Conservation (phyloP, 768 basidiomycete genomes). For the Tricholoma matsutake region DNA sequence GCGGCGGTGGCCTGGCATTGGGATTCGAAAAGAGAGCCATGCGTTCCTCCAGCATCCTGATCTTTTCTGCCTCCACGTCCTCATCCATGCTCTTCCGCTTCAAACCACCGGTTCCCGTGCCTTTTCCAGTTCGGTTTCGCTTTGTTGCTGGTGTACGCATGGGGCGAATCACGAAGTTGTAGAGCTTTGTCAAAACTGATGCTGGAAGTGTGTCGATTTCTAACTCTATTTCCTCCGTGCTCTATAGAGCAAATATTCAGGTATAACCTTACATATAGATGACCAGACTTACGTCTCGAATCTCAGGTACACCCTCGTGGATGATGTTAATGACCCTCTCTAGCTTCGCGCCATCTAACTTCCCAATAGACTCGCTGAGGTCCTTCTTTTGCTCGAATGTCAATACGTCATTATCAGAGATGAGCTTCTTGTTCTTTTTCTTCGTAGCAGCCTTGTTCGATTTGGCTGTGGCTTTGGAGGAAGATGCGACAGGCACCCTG, state of each 20-base stretch:
- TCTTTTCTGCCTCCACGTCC: constrained; percentile 93
- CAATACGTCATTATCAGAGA: constrained; percentile 76
- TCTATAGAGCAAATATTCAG: constrained; percentile 42
- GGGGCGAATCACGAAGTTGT: constrained; percentile 91
- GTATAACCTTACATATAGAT: constrained; percentile 8
- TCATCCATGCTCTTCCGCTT: constrained; percentile 98
- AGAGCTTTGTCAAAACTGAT: constrained; percentile 85
- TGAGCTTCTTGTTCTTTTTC: constrained; percentile 65
- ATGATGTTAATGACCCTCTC: constrained; percentile 94
- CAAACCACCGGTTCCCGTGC: constrained; percentile 83
- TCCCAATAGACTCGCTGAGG: constrained; percentile 89
- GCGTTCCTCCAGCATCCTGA: constrained; percentile 84
- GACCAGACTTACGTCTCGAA: constrained; percentile 72
- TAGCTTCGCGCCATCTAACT: constrained; percentile 78
- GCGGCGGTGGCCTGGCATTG: constrained; percentile 31
- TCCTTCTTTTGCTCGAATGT: constrained; percentile 99
- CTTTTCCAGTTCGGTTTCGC: constrained; percentile 67
- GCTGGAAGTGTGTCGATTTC: constrained; percentile 93
- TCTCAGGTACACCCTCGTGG: constrained; percentile 89
- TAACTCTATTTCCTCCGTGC: constrained; percentile 96
- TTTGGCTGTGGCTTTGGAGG: constrained; percentile 59
- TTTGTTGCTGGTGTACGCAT: constrained; percentile 63
- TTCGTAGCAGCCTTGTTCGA: constrained; percentile 46
- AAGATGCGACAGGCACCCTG: constrained; percentile 54
- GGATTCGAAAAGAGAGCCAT: constrained; percentile 68